Conservation (phyloP, 2,329 filamentous ascomycete genomes). For the Calycina herbarum region DNA sequence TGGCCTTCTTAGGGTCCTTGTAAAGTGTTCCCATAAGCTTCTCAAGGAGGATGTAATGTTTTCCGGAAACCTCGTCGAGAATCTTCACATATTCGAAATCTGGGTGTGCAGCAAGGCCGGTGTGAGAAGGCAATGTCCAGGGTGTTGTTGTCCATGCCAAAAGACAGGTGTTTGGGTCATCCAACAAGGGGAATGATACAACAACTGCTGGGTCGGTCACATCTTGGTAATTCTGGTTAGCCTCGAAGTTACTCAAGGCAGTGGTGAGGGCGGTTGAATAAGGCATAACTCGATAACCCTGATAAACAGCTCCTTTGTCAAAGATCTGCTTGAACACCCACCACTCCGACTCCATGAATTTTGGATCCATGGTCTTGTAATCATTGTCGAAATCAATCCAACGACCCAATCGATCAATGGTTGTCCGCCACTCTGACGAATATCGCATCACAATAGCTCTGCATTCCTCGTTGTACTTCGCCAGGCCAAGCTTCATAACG, state of each 20-base stretch:
- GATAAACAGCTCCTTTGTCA: slow-evolving; percentile 86
- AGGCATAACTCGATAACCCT: slow-evolving; percentile 89
- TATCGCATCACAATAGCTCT: slow-evolving; percentile 92
- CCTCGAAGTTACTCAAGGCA: slow-evolving; percentile 89
- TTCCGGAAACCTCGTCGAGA: slow-evolving; percentile 75
- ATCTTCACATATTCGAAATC: slow-evolving; percentile 89
- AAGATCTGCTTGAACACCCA: slow-evolving; percentile 95
- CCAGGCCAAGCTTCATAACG: slow-evolving; percentile 82
- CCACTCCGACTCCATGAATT: slow-evolving; percentile 95
- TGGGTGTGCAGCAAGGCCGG: slow-evolving; percentile 74
- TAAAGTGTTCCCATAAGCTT: slow-evolving; percentile 79
- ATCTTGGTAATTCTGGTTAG: slow-evolving; percentile 92
- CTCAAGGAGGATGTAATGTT: slow-evolving; percentile 83
- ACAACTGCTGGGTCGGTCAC: slow-evolving; percentile 89
- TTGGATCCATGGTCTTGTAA: slow-evolving; percentile 97
- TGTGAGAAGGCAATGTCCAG: slow-evolving; percentile 81
- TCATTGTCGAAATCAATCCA: slow-evolving; percentile 99
- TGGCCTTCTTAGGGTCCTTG: slow-evolving; percentile 94
- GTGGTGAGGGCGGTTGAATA: slow-evolving; percentile 91
- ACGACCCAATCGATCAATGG: slow-evolving; percentile 83
- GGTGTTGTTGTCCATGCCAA: slow-evolving; percentile 90
- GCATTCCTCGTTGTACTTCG: slow-evolving; percentile 89
- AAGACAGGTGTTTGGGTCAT: slow-evolving; percentile 72
- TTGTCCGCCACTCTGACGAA: slow-evolving; percentile 81
- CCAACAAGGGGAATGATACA: slow-evolving; percentile 79